Evolutionary conservation across 2,329 filamentous ascomycete species (phyloP).

Genomic region (Neurospora sp.): DNA sequence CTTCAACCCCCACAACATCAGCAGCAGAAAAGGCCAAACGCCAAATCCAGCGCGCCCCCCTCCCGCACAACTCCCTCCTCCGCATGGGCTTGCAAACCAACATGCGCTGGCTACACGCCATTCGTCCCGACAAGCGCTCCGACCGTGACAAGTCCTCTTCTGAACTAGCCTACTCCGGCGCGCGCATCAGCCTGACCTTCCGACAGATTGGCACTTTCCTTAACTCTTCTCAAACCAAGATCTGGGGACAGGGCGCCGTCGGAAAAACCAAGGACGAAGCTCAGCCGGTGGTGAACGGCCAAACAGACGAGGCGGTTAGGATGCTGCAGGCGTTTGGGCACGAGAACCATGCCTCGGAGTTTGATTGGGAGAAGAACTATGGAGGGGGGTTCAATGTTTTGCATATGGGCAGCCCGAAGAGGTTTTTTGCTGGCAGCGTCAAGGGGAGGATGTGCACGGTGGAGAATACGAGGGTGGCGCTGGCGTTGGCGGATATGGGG

Average conservation of each 20-base stretch:
- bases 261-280: constrained; percentile 55
- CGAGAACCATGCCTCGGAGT: constrained; percentile 67
- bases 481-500: constrained; percentile 40
- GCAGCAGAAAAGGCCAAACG: constrained; percentile 28
- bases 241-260: constrained; percentile 89
- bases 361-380: constrained; percentile 68
- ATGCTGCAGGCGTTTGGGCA: constrained; percentile 72
- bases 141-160: constrained; percentile 53
- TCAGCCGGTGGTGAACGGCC: constrained; percentile 56
- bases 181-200: constrained; percentile 87
- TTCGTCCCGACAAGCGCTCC: constrained; percentile 73
- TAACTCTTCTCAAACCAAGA: constrained; percentile 48
- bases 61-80: constrained; percentile 86
- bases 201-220: constrained; percentile 81
- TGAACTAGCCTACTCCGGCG: constrained; percentile 64
- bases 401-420: constrained; percentile 45
- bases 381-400: constrained; percentile 77
- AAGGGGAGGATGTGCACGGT: constrained; percentile 23
- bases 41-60: constrained; percentile 53
- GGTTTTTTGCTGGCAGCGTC: constrained; percentile 38
- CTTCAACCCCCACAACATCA: neutral
- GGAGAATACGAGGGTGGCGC: constrained; percentile 37
- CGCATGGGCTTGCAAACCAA: constrained; percentile 76
- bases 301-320: constrained; percentile 51
- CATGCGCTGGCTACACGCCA: constrained; percentile 81